These are phyloP conservation scores for Mrakia blollopis DNA, from an alignment of 768 basidiomycete genomes.

Conservation along the genomic window DNA sequence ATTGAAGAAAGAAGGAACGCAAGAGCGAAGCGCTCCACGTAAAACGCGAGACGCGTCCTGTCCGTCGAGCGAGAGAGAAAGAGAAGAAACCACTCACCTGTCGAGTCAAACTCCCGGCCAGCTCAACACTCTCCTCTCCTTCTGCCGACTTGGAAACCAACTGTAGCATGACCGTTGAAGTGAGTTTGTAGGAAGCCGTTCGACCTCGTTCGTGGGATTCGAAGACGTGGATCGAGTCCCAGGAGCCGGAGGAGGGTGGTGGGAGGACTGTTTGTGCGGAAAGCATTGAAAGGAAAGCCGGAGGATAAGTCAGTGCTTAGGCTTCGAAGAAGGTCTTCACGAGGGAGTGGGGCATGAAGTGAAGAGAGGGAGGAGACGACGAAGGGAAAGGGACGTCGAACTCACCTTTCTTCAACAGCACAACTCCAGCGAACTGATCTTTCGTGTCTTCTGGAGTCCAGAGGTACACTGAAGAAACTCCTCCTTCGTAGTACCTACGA, in stretches of 20 bases:
- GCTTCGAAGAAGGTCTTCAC: neutral
- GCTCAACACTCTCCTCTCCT: slow-evolving; percentile 54
- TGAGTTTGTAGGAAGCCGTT: slow-evolving; percentile 92
- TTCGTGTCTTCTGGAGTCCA: slow-evolving; percentile 93
- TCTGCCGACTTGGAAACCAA: slow-evolving; percentile 54
- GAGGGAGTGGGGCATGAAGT: neutral
- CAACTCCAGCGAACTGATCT: slow-evolving; percentile 86
- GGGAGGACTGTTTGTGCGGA: slow-evolving; percentile 26
- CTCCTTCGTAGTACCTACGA: slow-evolving; percentile 91
- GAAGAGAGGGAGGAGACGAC: neutral
- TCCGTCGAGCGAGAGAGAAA: too few species aligned
- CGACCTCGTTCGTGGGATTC: slow-evolving; percentile 87
- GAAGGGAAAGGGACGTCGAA: neutral
- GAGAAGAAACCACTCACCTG: slow-evolving; percentile 58
- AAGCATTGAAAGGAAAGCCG: neutral
- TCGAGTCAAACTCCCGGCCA: slow-evolving; percentile 96
- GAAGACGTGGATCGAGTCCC: slow-evolving; percentile 99
- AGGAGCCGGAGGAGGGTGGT: slow-evolving; percentile 60
- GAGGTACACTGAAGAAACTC: slow-evolving; percentile 90
- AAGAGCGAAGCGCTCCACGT: neutral
- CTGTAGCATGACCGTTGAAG: slow-evolving; percentile 94
- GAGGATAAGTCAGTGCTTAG: neutral
- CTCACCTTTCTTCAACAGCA: slow-evolving; percentile 86
- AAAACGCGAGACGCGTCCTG: too few species aligned
- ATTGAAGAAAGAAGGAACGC: too few species aligned